These are phyloP conservation scores for Suillus occidentalis DNA, from an alignment of 768 basidiomycete genomes.

Conservation along the genomic window DNA sequence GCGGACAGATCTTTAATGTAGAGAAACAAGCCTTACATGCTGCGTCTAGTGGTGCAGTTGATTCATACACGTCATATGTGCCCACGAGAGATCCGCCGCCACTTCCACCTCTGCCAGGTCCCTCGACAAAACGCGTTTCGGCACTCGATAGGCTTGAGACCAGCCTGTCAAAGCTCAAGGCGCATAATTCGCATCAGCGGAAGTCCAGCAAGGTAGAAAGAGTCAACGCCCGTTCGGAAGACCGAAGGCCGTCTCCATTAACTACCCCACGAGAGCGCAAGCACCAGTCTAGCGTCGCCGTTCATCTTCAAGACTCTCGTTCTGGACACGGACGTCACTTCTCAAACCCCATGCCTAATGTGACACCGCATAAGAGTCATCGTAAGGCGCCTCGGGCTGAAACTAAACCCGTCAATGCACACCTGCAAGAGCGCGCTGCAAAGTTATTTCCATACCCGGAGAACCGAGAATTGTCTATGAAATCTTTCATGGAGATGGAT, in stretches of 20 bases:
- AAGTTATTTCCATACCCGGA: not conserved
- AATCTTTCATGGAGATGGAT: conserved; percentile 37
- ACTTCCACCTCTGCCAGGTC: conserved; percentile 14
- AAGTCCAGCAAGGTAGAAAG: conserved; percentile 21
- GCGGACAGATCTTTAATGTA: conserved; percentile 27
- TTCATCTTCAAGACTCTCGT: not conserved
- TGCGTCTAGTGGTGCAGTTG: conserved; percentile 1
- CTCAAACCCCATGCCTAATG: conserved; percentile 12
- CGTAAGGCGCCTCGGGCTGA: conserved; percentile 1
- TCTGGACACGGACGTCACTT: conserved; percentile 8
- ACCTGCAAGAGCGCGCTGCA: not conserved
- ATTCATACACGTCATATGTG: conserved; percentile 15
- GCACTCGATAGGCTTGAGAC: conserved; percentile 33
- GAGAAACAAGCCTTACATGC: conserved; percentile 6
- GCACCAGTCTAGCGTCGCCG: conserved; percentile 14
- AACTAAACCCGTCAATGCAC: not conserved
- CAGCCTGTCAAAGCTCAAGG: conserved; percentile 34
- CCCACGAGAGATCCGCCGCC: conserved; percentile 22
- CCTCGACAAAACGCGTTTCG: conserved; percentile 22
- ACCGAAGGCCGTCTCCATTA: conserved; percentile 21
- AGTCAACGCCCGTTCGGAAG: conserved; percentile 8
- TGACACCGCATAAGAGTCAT: not conserved
- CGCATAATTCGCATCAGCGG: conserved; percentile 28
- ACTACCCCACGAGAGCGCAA: conserved; percentile 16
- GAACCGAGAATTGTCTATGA: conserved; percentile 10